Evolutionary conservation across 2,329 filamentous ascomycete genomes (phyloP).

Genomic region (Clonostachys rosea): DNA sequence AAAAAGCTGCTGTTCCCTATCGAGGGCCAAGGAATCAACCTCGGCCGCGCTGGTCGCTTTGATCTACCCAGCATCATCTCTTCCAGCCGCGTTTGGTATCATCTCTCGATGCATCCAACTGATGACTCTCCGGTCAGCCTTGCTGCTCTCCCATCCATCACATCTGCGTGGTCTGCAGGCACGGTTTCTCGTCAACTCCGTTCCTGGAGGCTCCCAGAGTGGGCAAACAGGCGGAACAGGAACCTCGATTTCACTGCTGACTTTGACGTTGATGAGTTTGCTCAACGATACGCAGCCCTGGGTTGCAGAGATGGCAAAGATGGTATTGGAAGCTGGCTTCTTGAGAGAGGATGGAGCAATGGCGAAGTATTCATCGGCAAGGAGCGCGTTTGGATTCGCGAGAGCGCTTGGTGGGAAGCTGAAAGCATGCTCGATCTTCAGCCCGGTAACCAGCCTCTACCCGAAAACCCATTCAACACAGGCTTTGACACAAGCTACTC

Average conservation of each 20-base stretch:
- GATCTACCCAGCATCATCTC: constrained; percentile 70
- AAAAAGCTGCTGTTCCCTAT: constrained; percentile 77
- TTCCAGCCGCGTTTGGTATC: constrained; percentile 92
- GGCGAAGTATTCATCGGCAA: constrained; percentile 89
- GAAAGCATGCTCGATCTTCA: constrained; percentile 94
- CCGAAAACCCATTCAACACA: constrained; percentile 38
- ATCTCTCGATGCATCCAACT: constrained; percentile 85
- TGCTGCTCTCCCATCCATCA: constrained; percentile 65
- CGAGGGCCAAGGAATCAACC: constrained; percentile 70
- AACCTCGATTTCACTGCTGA: constrained; percentile 94
- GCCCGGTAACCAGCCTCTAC: constrained; percentile 36
- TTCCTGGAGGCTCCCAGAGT: constrained; percentile 90
- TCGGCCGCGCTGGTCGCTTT: constrained; percentile 74
- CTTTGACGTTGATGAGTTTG: constrained; percentile 91
- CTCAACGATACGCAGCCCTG: constrained; percentile 72
- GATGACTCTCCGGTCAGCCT: constrained; percentile 77
- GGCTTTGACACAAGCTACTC: constrained; percentile 70
- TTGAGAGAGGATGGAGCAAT: constrained; percentile 97
- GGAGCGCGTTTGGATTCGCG: constrained; percentile 93
- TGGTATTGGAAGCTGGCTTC: constrained; percentile 88
- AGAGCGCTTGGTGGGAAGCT: constrained; percentile 94
- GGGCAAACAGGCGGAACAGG: constrained; percentile 90
- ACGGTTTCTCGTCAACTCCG: constrained; percentile 89
- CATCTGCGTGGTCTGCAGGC: constrained; percentile 89
- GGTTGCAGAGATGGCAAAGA: constrained; percentile 89